Base-by-base conservation (phyloP, 768 basidiomycete species). In the Boletellus ananas region DNA sequence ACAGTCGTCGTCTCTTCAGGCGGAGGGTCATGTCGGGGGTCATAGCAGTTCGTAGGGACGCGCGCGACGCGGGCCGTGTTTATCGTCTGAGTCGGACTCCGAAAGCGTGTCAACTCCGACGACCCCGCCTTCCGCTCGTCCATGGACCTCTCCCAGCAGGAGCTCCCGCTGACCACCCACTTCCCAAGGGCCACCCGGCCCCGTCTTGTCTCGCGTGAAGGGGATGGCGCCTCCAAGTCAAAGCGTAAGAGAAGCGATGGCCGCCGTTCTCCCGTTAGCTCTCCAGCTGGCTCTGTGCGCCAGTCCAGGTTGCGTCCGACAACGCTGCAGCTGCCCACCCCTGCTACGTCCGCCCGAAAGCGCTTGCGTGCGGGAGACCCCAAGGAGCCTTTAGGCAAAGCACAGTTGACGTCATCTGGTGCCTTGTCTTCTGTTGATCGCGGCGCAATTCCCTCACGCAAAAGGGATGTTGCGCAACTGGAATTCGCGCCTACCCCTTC, bases 1-100 rank as follows among this genome's bases (percentile, higher is more conserved):
- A 79, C 70, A 83, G 74, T 61, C 77, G 87, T 62, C 83, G 77
- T 60, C 80, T 86, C 63, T 87, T 89, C 13, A 60, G 43, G 47
- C 72, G 72, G 33, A 70, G 71, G 45, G 62, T 59, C 40, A 71
- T 59, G 41, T 70, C 45, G 41, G 47, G 21, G 4, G 55, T 41
- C 61, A 58, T 61, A 34, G 33, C 33, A 20, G n/a, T 25, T 45
- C 12, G 35, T 1, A 18, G 21, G 36, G 35, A 47, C 54, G 50
- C 60, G 50, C 60, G 49, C 58, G 63, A 60, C 17, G 31, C 21
- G 37, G 8, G 29, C 27, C 55, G 34, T 56, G 52, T 58, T 54
- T 47, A 44, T 45, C 4, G 23, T 25, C 23, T 25, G 23, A 25
- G 23, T 49, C 70, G 62, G 73, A 63, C 58, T 16, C 55, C 49